A percentile compares a stretch with the other conserved stretches of the same genome.
phyloP scores from a whole-genome alignment of 257 asterid genomes.

The Solanum rostratum region DNA sequence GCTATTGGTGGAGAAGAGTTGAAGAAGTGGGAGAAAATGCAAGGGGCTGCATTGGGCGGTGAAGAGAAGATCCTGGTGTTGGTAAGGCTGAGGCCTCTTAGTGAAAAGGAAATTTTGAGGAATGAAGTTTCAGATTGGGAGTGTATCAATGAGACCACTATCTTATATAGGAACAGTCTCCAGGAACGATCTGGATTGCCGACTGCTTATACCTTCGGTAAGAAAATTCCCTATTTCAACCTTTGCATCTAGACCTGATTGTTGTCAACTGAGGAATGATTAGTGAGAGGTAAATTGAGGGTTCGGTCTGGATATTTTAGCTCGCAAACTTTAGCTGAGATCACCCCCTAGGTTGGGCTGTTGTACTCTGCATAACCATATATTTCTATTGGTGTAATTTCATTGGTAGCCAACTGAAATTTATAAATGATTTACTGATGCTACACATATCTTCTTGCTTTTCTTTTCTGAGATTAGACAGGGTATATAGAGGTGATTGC shows the following conservation, averaged over 20 bases:
- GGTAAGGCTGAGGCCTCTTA: conserved; percentile 93
- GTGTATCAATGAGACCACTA: conserved; percentile 84
- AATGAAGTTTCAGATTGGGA: conserved; percentile 97
- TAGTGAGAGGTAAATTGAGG: neutral
- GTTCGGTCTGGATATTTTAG: conserved; percentile 4
- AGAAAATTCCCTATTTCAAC: conserved; percentile 4
- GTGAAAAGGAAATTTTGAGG: conserved; percentile 74
- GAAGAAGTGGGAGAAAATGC: conserved; percentile 74
- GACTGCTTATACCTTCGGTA: conserved; percentile 84
- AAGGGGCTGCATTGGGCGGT: conserved; percentile 36
- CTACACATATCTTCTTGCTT: neutral
- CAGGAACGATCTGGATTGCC: conserved; percentile 97
- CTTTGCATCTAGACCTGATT: neutral
- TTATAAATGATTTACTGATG: neutral
- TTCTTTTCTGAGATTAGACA: conserved; percentile 31
- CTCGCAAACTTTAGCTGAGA: neutral
- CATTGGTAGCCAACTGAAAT: neutral
- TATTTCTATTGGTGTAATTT: neutral
- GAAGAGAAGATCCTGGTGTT: conserved; percentile 90
- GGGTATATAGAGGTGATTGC: conserved; percentile 88
- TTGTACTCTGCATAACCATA: neutral
- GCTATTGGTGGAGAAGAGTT: conserved; percentile 75
- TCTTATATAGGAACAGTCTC: conserved; percentile 93
- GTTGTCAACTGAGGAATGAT: neutral
- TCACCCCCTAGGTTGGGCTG: neutral